Evolutionary conservation across 768 basidiomycete species (phyloP).

Genomic region (Termitomyces sp.): DNA sequence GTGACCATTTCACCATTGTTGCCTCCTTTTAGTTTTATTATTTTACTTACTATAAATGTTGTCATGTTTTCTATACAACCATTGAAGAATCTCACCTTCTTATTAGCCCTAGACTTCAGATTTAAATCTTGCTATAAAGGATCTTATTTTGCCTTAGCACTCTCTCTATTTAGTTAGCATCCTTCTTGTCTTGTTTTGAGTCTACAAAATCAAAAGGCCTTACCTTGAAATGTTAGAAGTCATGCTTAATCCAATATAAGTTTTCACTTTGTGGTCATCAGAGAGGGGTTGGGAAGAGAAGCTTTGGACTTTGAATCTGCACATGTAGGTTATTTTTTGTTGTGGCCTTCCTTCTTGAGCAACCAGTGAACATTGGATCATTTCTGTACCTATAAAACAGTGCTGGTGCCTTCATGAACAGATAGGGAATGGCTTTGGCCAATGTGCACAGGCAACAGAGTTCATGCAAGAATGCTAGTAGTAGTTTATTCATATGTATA

Average conservation of each 20-base stretch:
- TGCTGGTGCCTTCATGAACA: not conserved
- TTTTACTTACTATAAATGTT: too few species aligned
- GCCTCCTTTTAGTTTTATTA: too few species aligned
- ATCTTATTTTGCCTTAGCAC: too few species aligned
- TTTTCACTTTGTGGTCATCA: constrained; percentile 5
- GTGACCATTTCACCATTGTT: too few species aligned
- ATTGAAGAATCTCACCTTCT: too few species aligned
- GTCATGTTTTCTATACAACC: too few species aligned
- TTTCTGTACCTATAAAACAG: not conserved
- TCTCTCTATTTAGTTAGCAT: too few species aligned
- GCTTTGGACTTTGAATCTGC: not conserved
- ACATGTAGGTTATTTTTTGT: not conserved
- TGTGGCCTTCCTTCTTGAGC: not conserved
- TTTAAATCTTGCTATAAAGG: too few species aligned
- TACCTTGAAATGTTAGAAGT: constrained; percentile 16
- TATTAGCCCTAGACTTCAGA: too few species aligned
- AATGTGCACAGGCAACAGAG: constrained; percentile 9
- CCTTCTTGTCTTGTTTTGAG: too few species aligned
- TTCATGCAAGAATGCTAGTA: not conserved
- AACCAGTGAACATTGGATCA: not conserved
- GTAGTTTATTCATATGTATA: not conserved
- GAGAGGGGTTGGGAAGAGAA: constrained; percentile 1
- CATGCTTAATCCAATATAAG: constrained; percentile 3
- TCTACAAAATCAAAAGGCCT: constrained; percentile 16
- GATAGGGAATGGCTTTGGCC: constrained; percentile 6